Conservation (phyloP, 441 rosid genomes). For the Syzygium malaccense region DNA sequence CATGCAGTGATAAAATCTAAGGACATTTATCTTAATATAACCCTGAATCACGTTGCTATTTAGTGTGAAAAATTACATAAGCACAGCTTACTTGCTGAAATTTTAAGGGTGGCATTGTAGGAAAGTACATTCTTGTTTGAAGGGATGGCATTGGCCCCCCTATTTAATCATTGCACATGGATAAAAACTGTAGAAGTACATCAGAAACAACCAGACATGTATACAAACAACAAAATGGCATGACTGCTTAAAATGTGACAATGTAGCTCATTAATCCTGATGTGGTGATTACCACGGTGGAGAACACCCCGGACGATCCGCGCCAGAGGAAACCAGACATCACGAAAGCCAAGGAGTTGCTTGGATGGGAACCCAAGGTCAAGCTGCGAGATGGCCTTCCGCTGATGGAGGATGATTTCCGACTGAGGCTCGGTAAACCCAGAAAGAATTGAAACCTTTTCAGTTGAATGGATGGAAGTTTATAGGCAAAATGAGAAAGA, state of each 20-base stretch:
- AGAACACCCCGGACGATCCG: conserved; percentile 79
- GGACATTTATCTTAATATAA: neutral
- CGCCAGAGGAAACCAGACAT: conserved; percentile 70
- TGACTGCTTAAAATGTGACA: neutral
- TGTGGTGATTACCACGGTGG: conserved; percentile 50
- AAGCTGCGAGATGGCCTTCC: conserved; percentile 71
- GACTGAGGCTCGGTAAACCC: conserved; percentile 48
- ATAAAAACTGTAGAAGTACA: neutral
- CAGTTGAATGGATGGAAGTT: neutral
- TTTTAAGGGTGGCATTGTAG: neutral
- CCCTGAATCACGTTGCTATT: neutral
- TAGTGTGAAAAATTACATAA: neutral
- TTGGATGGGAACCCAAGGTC: conserved; percentile 72
- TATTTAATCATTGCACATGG: neutral
- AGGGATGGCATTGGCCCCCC: neutral
- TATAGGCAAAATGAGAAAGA: neutral
- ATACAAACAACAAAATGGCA: neutral
- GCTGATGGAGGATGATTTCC: conserved; percentile 68
- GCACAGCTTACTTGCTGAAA: neutral
- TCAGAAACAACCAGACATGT: neutral
- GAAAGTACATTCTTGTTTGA: neutral
- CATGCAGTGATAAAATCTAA: neutral
- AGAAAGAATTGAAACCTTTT: neutral
- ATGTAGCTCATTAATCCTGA: conserved; percentile 57
- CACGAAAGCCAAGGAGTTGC: conserved; percentile 53